Evolutionary conservation across 2,329 filamentous ascomycete genomes (phyloP).

Genomic region (Fusarium phyllophilum): DNA sequence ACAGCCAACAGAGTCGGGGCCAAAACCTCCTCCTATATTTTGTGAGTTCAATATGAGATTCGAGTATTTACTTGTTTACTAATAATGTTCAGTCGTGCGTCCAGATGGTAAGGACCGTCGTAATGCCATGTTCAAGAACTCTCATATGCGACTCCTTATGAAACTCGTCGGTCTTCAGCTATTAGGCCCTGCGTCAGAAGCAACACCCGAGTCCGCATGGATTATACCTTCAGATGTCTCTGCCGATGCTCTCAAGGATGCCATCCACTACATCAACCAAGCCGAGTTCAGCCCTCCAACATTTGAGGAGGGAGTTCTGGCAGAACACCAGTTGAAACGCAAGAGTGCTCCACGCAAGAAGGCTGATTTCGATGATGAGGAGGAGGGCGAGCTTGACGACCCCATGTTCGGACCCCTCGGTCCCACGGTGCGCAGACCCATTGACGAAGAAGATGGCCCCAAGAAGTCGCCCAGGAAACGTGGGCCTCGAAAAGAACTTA

Average conservation of each 20-base stretch:
- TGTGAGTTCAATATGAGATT: constrained; percentile 41
- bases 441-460: constrained; percentile 68
- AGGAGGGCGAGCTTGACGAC: constrained; percentile 62
- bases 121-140: constrained; percentile 87
- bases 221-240: constrained; percentile 74
- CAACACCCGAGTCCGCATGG: constrained; percentile 82
- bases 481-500: constrained; percentile 60
- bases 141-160: constrained; percentile 86
- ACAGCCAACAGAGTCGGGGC: constrained; percentile 38
- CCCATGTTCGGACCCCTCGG: constrained; percentile 77
- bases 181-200: constrained; percentile 64
- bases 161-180: constrained; percentile 77
- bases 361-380: constrained; percentile 77
- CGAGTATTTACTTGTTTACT: constrained; percentile 32
- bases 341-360: constrained; percentile 67
- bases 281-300: constrained; percentile 81
- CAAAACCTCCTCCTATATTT: constrained; percentile 48
- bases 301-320: constrained; percentile 78
- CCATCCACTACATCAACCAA: constrained; percentile 77
- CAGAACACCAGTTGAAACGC: constrained; percentile 82
- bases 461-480: constrained; percentile 54
- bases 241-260: constrained; percentile 73
- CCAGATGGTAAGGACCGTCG: constrained; percentile 74
- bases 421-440: constrained; percentile 65
- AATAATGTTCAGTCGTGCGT: constrained; percentile 61